Base-by-base conservation (phyloP, 2,329 filamentous ascomycete species). In the Cercospora sp. region DNA sequence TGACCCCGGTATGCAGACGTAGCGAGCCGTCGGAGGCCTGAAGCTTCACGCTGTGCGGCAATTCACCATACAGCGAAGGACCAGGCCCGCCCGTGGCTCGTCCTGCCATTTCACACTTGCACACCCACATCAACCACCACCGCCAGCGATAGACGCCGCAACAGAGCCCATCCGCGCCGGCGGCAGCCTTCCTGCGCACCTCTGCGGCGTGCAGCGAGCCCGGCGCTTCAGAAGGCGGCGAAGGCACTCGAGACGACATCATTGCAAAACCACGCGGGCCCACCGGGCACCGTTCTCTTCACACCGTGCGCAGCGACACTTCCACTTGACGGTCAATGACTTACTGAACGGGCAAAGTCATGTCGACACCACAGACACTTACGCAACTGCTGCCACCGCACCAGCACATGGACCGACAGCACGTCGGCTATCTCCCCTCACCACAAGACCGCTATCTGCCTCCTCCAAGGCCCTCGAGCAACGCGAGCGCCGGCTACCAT, bases 281-380 rank as follows among this genome's bases (percentile, higher is more conserved):
- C 60, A 62, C 60, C 23, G 26, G 26, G 33, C 42, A 42, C 60
- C 28, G 18, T 58, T 58, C 31, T 58, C 45, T 55, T 57, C 60
- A 42, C 62, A 57, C 31, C 26, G 48, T 57, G 62, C 62, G 62
- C 48, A 58, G 45, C 30, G n/a, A 26, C 31, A 12, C 18, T 20
- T 16, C 20, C 16, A 39, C 20, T 9, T 45, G 45, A 36, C 51
- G 23, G 30, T 64, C 51, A 30, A 64, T 58, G 62, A 53, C 45
- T 57, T 57, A 33, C 48, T 26, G 62, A 33, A 23, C 30, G 28
- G 23, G 31, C 48, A 31, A 20, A 39, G 51, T 64, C 70, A 77
- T 73, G 75, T 77, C 73, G 64, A 78, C 73, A 57, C 76, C 72
- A 60, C 73, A 73, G 70, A 77, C 73, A 65, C 74, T 78, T 63